Conservation (phyloP, 768 basidiomycete species). For the Suillus luteus region DNA sequence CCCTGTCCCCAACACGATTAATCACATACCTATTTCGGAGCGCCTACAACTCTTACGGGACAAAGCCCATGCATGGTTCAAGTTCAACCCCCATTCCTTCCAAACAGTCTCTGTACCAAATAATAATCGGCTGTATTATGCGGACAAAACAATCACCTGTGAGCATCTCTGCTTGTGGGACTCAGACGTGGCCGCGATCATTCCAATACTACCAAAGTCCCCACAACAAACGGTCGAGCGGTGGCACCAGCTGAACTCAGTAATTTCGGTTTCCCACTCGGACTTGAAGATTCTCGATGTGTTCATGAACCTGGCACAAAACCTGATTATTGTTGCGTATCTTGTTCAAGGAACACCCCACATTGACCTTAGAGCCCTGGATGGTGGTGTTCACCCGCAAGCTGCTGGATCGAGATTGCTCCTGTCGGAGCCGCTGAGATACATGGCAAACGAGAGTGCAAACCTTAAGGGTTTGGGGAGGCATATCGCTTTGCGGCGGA, state of each 20-base stretch:
- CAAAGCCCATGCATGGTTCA: not conserved
- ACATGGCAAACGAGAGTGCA: too few species aligned
- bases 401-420: not conserved
- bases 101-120: not conserved
- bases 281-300: not conserved
- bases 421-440: not conserved
- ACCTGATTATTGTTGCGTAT: not conserved
- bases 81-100: not conserved
- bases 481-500: not conserved
- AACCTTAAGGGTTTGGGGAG: not conserved
- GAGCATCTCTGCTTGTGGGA: not conserved
- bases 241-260: not conserved
- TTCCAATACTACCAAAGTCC: not conserved
- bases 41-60: not conserved
- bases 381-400: not conserved
- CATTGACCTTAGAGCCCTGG: not conserved
- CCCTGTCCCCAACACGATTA: not conserved
- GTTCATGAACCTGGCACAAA: not conserved
- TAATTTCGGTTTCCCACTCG: not conserved
- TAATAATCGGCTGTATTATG: not conserved
- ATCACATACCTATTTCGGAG: not conserved
- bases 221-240: not conserved
- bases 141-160: not conserved
- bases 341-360: not conserved
- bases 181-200: not conserved